Evolutionary conservation across 495 filamentous ascomycete genomes (phyloP).

Genomic region (Penicillium arizonense): DNA sequence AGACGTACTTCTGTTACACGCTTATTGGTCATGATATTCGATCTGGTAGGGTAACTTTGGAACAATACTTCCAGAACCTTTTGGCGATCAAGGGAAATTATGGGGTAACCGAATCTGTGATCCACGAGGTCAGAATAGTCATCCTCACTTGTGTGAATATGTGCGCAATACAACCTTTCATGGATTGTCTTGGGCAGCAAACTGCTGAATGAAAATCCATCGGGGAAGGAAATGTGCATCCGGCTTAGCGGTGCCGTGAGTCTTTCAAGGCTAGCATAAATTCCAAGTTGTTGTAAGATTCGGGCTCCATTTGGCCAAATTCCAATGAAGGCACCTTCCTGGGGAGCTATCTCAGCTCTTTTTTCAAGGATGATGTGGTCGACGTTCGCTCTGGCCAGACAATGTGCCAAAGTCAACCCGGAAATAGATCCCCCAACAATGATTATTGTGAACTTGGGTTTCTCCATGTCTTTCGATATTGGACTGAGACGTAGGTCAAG

Average conservation of each 20-base stretch:
- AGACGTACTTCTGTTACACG: slow-evolving; percentile 13
- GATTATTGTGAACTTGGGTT: slow-evolving; percentile 41
- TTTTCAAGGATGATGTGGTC: slow-evolving; percentile 51
- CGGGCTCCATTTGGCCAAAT: slow-evolving; percentile 35
- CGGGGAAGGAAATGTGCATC: background rate
- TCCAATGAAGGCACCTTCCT: slow-evolving; percentile 40
- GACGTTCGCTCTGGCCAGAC: slow-evolving; percentile 40
- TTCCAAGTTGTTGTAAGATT: slow-evolving; percentile 49
- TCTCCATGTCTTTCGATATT: too few relatives aligned
- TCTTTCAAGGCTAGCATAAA: slow-evolving; percentile 32
- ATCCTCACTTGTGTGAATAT: too few relatives aligned
- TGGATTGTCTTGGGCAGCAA: background rate
- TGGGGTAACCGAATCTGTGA: slow-evolving; percentile 26
- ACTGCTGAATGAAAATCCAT: background rate
- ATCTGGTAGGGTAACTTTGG: slow-evolving; percentile 4
- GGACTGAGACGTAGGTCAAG: too few relatives aligned
- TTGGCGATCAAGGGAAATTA: slow-evolving; percentile 30
- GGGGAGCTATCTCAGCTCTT: slow-evolving; percentile 29
- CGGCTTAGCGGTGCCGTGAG: slow-evolving; percentile 7
- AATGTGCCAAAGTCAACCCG: slow-evolving; percentile 48
- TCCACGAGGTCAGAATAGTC: background rate
- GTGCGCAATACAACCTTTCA: background rate
- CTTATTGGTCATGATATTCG: slow-evolving; percentile 8
- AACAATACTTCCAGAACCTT: slow-evolving; percentile 24
- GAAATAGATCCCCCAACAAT: slow-evolving; percentile 53